Evolutionary conservation across 345 rosid species (phyloP).

Genomic region (Ceriops tagal): DNA sequence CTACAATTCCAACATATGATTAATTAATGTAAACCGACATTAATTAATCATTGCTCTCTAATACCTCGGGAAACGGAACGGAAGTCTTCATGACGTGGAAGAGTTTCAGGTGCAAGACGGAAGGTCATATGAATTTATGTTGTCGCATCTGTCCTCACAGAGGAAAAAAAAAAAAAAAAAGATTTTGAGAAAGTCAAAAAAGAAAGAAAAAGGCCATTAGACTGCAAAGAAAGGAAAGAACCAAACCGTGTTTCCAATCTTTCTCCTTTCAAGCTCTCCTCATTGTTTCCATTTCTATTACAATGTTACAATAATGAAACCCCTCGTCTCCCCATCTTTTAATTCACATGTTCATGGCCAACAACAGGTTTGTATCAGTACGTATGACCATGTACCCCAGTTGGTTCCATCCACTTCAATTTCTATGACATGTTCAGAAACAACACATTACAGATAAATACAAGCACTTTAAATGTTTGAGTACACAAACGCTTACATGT

Average conservation of each 20-base stretch:
- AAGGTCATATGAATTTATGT: neutral
- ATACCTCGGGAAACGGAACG: no score
- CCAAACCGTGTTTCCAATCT: conserved; percentile 8
- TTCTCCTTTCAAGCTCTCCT: conserved; percentile 11
- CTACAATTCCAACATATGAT: no score
- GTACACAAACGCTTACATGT: no score
- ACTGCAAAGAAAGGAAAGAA: neutral
- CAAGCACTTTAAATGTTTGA: no score
- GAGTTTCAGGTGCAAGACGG: conserved; percentile 10
- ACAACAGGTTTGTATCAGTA: neutral
- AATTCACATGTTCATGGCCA: conserved; percentile 13
- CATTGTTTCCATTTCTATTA: conserved; percentile 2
- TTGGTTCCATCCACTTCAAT: neutral
- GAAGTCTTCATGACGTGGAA: neutral
- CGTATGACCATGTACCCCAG: neutral
- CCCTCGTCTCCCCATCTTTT: conserved; percentile 4
- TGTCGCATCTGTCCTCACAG: neutral
- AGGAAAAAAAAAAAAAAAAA: neutral
- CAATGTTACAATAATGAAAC: conserved; percentile 8
- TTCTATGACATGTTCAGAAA: neutral
- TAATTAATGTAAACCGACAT: no score
- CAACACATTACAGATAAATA: neutral
- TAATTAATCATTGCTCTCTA: no score
- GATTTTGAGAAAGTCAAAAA: neutral
- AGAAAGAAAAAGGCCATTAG: neutral